These are phyloP conservation scores for Lentinus brumalis DNA, from an alignment of 768 basidiomycete genomes.

Conservation along the genomic window DNA sequence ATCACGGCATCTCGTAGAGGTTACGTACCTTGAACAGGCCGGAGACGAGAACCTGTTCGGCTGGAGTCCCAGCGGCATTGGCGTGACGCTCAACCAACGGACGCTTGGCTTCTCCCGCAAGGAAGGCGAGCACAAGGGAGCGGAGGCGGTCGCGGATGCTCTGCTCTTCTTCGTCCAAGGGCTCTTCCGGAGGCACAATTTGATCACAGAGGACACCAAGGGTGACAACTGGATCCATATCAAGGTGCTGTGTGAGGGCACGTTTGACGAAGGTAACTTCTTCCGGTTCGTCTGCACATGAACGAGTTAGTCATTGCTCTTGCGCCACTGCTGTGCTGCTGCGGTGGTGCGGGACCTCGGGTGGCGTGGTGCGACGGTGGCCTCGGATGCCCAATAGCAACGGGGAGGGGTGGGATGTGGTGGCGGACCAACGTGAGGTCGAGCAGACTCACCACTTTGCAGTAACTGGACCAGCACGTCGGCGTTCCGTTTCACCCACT, in stretches of 20 bases:
- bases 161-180: slow-evolving; percentile 59
- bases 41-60: slow-evolving; percentile 49
- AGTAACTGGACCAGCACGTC: slow-evolving; percentile 77
- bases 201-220: slow-evolving; percentile 73
- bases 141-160: slow-evolving; percentile 58
- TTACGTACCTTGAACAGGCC: slow-evolving; percentile 51
- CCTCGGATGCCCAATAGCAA: no score
- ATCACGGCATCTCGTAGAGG: background rate
- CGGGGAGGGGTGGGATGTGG: background rate
- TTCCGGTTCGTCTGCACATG: slow-evolving; percentile 53
- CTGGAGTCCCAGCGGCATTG: slow-evolving; percentile 41
- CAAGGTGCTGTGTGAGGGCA: slow-evolving; percentile 62
- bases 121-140: slow-evolving; percentile 59
- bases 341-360: no score
- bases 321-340: background rate
- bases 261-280: slow-evolving; percentile 64
- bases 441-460: slow-evolving; percentile 61
- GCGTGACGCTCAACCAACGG: slow-evolving; percentile 49
- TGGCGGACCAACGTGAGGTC: background rate
- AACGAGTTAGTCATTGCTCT: background rate
- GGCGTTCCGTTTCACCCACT: slow-evolving; percentile 69
- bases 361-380: no score
- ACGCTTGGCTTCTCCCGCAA: slow-evolving; percentile 52
- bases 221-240: slow-evolving; percentile 61
- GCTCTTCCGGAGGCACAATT: slow-evolving; percentile 51